Evolutionary conservation across 176 grass and related monocot species (phyloP).

Genomic region (Avena eriantha): DNA sequence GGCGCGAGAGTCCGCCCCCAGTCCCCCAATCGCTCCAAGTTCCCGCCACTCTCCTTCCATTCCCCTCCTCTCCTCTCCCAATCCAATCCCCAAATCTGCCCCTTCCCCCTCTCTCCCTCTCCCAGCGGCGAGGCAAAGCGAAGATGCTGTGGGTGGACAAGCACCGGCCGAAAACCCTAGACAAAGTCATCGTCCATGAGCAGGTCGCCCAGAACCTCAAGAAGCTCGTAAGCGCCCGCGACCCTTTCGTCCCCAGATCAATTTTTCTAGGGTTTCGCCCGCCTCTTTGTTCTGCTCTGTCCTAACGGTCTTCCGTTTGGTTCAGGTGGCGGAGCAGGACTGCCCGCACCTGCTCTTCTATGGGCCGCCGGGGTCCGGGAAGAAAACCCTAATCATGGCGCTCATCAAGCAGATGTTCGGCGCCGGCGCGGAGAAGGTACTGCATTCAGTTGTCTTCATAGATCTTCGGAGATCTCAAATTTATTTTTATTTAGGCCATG

Average conservation of each 20-base stretch:
- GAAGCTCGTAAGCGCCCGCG: constrained; percentile 67
- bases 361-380: constrained; percentile 86
- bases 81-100: constrained; percentile 31
- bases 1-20: constrained; percentile 25
- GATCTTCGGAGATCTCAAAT: neutral
- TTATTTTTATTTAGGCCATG: neutral
- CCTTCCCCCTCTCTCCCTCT: neutral
- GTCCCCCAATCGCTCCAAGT: neutral
- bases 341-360: constrained; percentile 98
- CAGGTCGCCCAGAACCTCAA: constrained; percentile 80
- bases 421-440: constrained; percentile 74
- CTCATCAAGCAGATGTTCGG: constrained; percentile 97
- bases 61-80: constrained; percentile 11
- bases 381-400: constrained; percentile 98
- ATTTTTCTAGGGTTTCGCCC: constrained; percentile 53
- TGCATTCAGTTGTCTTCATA: neutral
- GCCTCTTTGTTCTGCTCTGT: neutral
- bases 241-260: neutral
- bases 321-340: constrained; percentile 91
- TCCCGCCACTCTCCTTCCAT: constrained; percentile 50
- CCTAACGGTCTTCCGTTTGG: neutral
- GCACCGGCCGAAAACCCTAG: constrained; percentile 91
- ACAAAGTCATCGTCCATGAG: constrained; percentile 86
- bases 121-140: neutral
- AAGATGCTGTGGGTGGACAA: constrained; percentile 99